Evolutionary conservation across 2,329 filamentous ascomycete genomes (phyloP).

Genomic region (Coniochaeta sp.): DNA sequence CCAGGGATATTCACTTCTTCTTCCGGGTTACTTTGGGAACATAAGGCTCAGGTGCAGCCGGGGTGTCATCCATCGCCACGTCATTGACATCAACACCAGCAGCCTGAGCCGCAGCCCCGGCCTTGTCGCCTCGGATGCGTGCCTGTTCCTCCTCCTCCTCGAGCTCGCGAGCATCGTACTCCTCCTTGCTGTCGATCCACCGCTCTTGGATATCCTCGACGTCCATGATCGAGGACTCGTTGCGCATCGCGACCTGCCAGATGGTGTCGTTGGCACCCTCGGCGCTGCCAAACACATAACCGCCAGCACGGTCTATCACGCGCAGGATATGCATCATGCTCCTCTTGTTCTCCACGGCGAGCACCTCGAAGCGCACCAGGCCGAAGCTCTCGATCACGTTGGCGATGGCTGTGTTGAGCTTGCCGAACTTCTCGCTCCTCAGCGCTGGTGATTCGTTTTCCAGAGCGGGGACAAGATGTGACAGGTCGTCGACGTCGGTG

Average conservation of each 20-base stretch:
- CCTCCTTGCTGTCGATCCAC: slow-evolving; percentile 87
- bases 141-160: slow-evolving; percentile 70
- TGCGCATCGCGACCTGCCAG: slow-evolving; percentile 94
- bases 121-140: slow-evolving; percentile 34
- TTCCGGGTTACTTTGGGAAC: slow-evolving; percentile 64
- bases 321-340: slow-evolving; percentile 91
- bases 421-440: slow-evolving; percentile 68
- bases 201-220: slow-evolving; percentile 88
- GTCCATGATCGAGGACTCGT: slow-evolving; percentile 67
- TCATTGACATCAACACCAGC: slow-evolving; percentile 39
- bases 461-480: slow-evolving; percentile 73
- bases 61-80: slow-evolving; percentile 24
- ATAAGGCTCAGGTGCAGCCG: slow-evolving; percentile 36
- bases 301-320: slow-evolving; percentile 84
- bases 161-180: slow-evolving; percentile 73
- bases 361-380: slow-evolving; percentile 83
- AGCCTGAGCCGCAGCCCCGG: slow-evolving; percentile 22
- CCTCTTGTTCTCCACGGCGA: slow-evolving; percentile 93
- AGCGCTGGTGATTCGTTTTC: slow-evolving; percentile 68
- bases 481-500: slow-evolving; percentile 91
- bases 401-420: slow-evolving; percentile 80
- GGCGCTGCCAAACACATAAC: slow-evolving; percentile 85
- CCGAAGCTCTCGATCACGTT: slow-evolving; percentile 84
- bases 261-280: slow-evolving; percentile 92
- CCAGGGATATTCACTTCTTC: slow-evolving; percentile 35